phyloP scores from a whole-genome alignment of 225 moss, liverwort and hornwort genomes.

The Polytrichum formosum region DNA sequence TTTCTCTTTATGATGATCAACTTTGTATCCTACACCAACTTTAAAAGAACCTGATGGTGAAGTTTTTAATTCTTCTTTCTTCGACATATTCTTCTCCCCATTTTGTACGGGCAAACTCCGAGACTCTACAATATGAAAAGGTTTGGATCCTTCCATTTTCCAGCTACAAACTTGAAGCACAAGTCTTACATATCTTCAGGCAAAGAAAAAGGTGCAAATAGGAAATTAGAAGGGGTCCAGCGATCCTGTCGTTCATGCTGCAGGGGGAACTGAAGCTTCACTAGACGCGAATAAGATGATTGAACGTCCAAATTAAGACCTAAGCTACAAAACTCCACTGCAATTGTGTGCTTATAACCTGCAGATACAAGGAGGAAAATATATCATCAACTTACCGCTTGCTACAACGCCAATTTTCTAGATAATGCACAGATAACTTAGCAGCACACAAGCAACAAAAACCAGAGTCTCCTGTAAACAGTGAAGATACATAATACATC shows the following conservation, averaged over 20 bases:
- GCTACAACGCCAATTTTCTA: too few relatives aligned
- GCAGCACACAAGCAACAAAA: neutral
- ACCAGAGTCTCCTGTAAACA: neutral
- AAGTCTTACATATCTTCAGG: conserved; percentile 30
- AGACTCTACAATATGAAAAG: conserved; percentile 35
- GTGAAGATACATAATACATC: neutral
- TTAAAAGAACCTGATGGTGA: neutral
- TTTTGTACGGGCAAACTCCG: conserved; percentile 15
- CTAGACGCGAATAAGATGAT: neutral
- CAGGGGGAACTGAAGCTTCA: too few relatives aligned
- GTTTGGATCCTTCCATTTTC: conserved; percentile 45
- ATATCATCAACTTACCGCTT: neutral
- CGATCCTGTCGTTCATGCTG: neutral
- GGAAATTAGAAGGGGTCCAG: neutral
- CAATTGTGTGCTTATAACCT: neutral
- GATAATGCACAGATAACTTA: neutral
- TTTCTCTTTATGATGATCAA: conserved; percentile 4
- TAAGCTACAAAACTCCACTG: neutral
- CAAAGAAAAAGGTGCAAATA: conserved; percentile 5
- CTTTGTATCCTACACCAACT: conserved; percentile 9
- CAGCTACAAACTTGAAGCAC: conserved; percentile 1
- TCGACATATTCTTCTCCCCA: conserved; percentile 4
- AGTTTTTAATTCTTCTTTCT: neutral
- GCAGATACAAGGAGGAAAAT: neutral
- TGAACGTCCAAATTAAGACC: neutral